Base-by-base conservation (phyloP, 2,329 filamentous ascomycete species). In the Colletotrichum caudatum region DNA sequence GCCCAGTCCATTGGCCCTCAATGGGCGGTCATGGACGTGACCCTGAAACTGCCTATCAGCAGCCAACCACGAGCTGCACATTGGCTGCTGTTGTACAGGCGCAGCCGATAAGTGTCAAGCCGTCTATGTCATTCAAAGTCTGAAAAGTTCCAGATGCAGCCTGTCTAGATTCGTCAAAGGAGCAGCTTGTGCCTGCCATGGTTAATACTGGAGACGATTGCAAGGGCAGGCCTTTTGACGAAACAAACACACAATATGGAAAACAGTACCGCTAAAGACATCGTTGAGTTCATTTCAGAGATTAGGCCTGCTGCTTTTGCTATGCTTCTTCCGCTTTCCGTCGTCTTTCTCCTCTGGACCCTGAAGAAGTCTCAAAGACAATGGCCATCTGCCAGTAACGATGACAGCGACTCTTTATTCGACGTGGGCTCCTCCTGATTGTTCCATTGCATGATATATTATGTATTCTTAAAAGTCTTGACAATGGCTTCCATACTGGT, bases 391-490 rank as follows among this genome's bases (percentile, higher is more conserved):
- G 23, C 50, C 23, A 29, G 35, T 54, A 11, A 16, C 18, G 8
- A 54, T 12, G 8, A 37, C 20, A 57, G 18, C 11, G 14, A 44
- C 7, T 44, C 7, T 14, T 11, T 16, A 5, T 44, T 23, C 5
- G 8, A 23, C 18, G 8, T 2, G 23, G 20, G 37, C 37, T 41
- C 6, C 6, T 14, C 18, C 12, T 12, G 14, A 11, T 3, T 35
- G 8, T 5, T 26, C 14, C 18, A 11, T 8, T 11, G 2, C 6
- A 26, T 54, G 11, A 9, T 35, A 29, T 33, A 20, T 3, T 7
- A 7, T 20, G 29, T 8, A 5, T 33, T 7, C 12, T 5, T 1
- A 20, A 8, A 18, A 1, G 7, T 18, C 5, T n/a, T 0, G 4
- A 14, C 12, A 37, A 12, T n/a, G 1, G 20, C 3, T 1, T 0